These are phyloP conservation scores for Neonectria faginata DNA, from an alignment of 2,329 filamentous ascomycete species.

Conservation along the genomic window DNA sequence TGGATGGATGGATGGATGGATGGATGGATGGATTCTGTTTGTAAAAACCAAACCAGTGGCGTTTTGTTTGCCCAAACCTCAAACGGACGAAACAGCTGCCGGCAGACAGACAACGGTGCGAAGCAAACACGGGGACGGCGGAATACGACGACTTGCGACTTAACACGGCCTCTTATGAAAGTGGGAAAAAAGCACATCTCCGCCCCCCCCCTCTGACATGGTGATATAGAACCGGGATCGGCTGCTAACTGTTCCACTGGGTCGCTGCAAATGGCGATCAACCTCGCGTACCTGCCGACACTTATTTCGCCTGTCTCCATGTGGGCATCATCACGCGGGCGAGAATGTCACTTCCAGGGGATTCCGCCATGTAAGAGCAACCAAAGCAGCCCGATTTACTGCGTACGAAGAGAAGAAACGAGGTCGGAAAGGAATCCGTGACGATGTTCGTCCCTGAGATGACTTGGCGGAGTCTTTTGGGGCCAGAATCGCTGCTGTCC, in stretches of 20 bases:
- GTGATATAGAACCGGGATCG: slow-evolving; percentile 13
- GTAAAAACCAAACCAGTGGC: slow-evolving; percentile 2
- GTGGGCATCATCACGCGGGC: slow-evolving; percentile 7
- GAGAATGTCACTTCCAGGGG: background rate
- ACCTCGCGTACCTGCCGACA: slow-evolving; percentile 14
- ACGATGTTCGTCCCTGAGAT: background rate
- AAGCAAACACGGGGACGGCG: background rate
- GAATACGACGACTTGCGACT: slow-evolving; percentile 14
- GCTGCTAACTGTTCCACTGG: background rate
- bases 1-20: too few relatives aligned
- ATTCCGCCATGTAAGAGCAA: background rate
- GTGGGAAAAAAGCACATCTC: too few relatives aligned
- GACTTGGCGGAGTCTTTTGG: background rate
- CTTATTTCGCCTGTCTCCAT: slow-evolving; percentile 13
- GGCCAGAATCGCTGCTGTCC: background rate
- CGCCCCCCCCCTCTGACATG: background rate
- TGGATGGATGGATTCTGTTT: background rate
- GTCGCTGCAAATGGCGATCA: slow-evolving; percentile 9
- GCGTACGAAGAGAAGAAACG: background rate
- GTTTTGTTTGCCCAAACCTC: slow-evolving; percentile 9
- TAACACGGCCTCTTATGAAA: background rate
- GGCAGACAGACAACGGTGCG: background rate
- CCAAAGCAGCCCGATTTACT: background rate
- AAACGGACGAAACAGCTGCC: slow-evolving; percentile 18
- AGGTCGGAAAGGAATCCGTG: background rate